These are phyloP conservation scores for Cyclostephanos tholiformis DNA, from an alignment of 108 stramenopile species.

Conservation along the genomic window DNA sequence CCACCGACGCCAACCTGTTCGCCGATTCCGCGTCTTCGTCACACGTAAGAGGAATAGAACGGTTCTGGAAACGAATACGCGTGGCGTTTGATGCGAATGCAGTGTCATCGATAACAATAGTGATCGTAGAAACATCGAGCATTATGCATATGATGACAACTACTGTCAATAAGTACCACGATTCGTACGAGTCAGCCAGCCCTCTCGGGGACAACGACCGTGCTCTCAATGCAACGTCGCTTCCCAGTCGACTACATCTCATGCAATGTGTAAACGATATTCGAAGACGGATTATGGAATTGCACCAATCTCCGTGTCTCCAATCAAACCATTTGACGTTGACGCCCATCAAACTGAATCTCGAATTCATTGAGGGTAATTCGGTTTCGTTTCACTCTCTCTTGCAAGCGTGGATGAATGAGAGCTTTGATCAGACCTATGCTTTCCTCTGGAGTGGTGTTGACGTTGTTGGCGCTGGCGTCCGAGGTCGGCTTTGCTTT, in stretches of 20 bases:
- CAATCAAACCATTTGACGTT: slow-evolving; percentile 8
- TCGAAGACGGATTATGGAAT: slow-evolving; percentile 30
- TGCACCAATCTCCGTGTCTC: slow-evolving; percentile 13
- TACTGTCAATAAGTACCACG: not conserved
- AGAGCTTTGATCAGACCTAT: slow-evolving; percentile 31
- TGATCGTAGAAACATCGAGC: slow-evolving; percentile 34
- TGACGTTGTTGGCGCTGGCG: not conserved
- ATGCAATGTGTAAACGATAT: slow-evolving; percentile 37
- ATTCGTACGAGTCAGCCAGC: slow-evolving; percentile 9
- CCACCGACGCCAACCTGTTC: slow-evolving; percentile 51
- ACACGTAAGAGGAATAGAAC: slow-evolving; percentile 27
- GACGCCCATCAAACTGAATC: slow-evolving; percentile 26
- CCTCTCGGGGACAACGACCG: not conserved
- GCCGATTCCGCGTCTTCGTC: slow-evolving; percentile 30
- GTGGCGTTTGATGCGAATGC: slow-evolving; percentile 14
- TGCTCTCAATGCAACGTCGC: not conserved
- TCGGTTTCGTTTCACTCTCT: slow-evolving; percentile 39
- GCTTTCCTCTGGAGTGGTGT: not conserved
- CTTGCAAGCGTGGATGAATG: slow-evolving; percentile 35
- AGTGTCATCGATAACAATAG: slow-evolving; percentile 23
- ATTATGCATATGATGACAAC: slow-evolving; percentile 24
- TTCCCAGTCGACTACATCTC: slow-evolving; percentile 26
- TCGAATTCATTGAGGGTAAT: slow-evolving; percentile 45
- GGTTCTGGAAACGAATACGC: slow-evolving; percentile 36
- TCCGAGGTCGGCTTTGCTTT: slow-evolving; percentile 36